Evolutionary conservation across 2,329 filamentous ascomycete species (phyloP).

Genomic region (Capronia epimyces): DNA sequence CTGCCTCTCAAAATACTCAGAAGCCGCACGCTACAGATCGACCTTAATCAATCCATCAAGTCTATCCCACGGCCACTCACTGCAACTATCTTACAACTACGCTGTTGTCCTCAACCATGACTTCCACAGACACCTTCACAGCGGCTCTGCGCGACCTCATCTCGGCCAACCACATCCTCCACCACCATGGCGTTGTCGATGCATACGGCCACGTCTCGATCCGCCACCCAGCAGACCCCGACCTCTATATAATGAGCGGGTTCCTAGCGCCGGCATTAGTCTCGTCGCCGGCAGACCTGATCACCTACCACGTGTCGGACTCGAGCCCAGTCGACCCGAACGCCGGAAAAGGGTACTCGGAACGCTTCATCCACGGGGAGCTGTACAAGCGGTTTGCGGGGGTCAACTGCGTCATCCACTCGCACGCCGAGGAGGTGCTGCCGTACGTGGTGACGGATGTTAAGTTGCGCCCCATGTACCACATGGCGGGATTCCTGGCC

Average conservation of each 20-base stretch:
- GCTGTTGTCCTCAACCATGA: not conserved
- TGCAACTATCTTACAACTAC: too few species aligned
- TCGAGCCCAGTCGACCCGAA: slow-evolving; percentile 39
- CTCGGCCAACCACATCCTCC: slow-evolving; percentile 41
- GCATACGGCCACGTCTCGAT: slow-evolving; percentile 56
- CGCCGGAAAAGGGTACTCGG: slow-evolving; percentile 39
- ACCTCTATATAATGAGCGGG: slow-evolving; percentile 47
- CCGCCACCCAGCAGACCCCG: slow-evolving; percentile 44
- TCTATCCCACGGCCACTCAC: too few species aligned
- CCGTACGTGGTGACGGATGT: slow-evolving; percentile 40
- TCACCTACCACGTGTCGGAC: slow-evolving; percentile 44
- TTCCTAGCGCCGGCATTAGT: slow-evolving; percentile 47
- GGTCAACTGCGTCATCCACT: slow-evolving; percentile 43
- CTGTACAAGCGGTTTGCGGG: slow-evolving; percentile 41
- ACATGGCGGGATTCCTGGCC: slow-evolving; percentile 45
- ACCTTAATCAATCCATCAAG: too few species aligned
- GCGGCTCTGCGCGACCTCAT: slow-evolving; percentile 21
- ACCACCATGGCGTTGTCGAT: slow-evolving; percentile 47
- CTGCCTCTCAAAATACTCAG: too few species aligned
- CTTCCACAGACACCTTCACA: slow-evolving; percentile 4
- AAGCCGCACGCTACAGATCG: too few species aligned
- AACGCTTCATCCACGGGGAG: slow-evolving; percentile 47
- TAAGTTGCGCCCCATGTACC: slow-evolving; percentile 39
- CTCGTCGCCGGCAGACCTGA: slow-evolving; percentile 41
- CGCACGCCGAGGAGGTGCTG: slow-evolving; percentile 42